phyloP scores from a whole-genome alignment of 2,329 filamentous ascomycete genomes.

The Penicillium sp. region DNA sequence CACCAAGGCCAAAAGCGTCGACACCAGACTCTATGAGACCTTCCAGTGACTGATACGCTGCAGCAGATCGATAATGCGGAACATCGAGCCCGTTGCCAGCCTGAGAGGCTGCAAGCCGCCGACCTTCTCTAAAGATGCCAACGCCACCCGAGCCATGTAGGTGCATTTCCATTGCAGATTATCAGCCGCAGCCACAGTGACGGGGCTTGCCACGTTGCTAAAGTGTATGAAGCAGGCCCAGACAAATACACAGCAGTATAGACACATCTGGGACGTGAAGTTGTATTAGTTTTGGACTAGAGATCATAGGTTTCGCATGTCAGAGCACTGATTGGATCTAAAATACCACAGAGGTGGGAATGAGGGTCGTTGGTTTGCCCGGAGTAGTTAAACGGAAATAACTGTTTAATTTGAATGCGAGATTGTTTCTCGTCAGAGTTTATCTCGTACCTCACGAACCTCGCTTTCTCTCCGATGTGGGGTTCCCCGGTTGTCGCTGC shows the following conservation, averaged over 20 bases:
- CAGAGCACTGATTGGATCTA: conserved; percentile 11
- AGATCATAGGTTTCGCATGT: too few species aligned
- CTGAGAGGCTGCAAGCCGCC: conserved; percentile 1
- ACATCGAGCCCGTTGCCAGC: conserved; percentile 8
- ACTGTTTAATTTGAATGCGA: background rate
- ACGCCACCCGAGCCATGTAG: conserved; percentile 5
- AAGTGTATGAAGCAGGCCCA: conserved; percentile 10
- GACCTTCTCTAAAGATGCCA: conserved; percentile 1
- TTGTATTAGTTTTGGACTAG: too few species aligned
- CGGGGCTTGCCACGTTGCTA: background rate
- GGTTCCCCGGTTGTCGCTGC: background rate
- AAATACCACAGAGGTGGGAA: background rate
- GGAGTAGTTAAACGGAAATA: background rate
- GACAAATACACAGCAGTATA: conserved; percentile 10
- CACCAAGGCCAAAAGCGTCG: conserved; percentile 9
- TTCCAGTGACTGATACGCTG: conserved; percentile 12
- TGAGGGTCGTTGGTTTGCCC: conserved; percentile 1
- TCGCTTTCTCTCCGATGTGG: background rate
- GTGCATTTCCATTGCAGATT: conserved; percentile 1
- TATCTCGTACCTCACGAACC: too few species aligned
- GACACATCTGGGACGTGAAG: conserved; percentile 9
- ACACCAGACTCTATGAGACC: conserved; percentile 9
- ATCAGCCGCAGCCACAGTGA: background rate
- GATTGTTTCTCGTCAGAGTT: too few species aligned
- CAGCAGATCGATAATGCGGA: conserved; percentile 11